Conservation (phyloP, 176 grass and related monocot genomes). For the Rhynchospora pubera region DNA sequence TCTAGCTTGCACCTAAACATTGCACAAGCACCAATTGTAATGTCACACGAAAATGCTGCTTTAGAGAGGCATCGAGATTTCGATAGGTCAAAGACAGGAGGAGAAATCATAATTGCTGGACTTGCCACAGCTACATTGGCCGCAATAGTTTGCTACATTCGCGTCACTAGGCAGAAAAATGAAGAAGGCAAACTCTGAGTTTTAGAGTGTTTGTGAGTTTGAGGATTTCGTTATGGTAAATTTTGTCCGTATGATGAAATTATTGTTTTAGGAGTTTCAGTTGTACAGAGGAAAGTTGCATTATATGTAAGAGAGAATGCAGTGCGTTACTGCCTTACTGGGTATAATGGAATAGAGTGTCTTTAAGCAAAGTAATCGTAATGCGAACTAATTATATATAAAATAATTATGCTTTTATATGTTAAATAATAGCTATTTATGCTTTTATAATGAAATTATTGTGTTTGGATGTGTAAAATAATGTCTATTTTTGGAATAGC, state of each 20-base stretch:
- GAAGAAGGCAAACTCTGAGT: constrained; percentile 23
- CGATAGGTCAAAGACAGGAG: constrained; percentile 26
- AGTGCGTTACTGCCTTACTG: not conserved
- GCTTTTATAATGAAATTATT: too few species aligned
- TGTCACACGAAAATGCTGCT: not conserved
- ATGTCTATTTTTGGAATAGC: too few species aligned
- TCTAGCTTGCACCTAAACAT: constrained; percentile 5
- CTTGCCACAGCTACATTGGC: constrained; percentile 18
- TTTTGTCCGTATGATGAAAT: too few species aligned
- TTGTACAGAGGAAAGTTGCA: not conserved
- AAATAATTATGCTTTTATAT: too few species aligned
- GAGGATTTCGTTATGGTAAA: not conserved
- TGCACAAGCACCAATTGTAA: not conserved
- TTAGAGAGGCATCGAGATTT: not conserved
- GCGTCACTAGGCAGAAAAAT: constrained; percentile 31
- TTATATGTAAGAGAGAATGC: not conserved
- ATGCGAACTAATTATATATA: too few species aligned
- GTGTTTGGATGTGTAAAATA: too few species aligned
- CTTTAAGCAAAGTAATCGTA: too few species aligned
- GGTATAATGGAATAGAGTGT: not conserved
- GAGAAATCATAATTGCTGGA: constrained; percentile 30
- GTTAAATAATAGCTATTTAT: too few species aligned
- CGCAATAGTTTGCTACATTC: constrained; percentile 36
- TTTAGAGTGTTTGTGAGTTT: not conserved
- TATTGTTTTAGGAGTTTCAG: not conserved